These are phyloP conservation scores for Stephania yunnanensis DNA, from an alignment of 164 flowering plant species.

Conservation along the genomic window DNA sequence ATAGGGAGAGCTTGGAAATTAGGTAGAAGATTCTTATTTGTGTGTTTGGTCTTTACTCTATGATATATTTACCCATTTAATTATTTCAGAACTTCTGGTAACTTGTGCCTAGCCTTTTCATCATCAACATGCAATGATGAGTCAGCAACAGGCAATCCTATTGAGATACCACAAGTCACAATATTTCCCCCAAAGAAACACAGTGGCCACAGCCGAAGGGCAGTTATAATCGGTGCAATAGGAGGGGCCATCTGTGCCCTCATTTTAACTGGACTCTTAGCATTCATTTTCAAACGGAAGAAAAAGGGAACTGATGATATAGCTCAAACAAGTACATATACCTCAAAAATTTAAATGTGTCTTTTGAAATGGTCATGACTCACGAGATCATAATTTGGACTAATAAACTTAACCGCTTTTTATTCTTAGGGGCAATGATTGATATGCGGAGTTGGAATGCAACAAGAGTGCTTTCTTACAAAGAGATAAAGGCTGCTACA, in stretches of 20 bases:
- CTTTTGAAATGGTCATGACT: not conserved
- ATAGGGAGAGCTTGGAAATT: conserved; percentile 54
- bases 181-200: conserved; percentile 35
- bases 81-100: conserved; percentile 65
- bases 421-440: conserved; percentile 25
- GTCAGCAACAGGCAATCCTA: conserved; percentile 34
- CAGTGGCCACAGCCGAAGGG: conserved; percentile 23
- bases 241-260: conserved; percentile 41
- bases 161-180: conserved; percentile 68
- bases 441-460: conserved; percentile 61
- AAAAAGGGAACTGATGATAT: conserved; percentile 24
- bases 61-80: conserved; percentile 17
- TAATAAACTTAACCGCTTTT: not conserved
- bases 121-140: conserved; percentile 35
- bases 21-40: conserved; percentile 34
- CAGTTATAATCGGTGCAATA: conserved; percentile 40
- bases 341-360: not conserved
- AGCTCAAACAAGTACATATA: conserved; percentile 34
- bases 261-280: conserved; percentile 26
- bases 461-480: conserved; percentile 57
- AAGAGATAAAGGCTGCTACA: conserved; percentile 73
- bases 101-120: conserved; percentile 71
- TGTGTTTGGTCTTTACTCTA: not conserved
- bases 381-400: conserved; percentile 8
- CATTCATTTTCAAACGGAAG: conserved; percentile 36